A percentile compares a stretch with the other conserved stretches of the same genome.
phyloP scores from a whole-genome alignment of 164 flowering plant species.

The Aristolochia contorta region DNA sequence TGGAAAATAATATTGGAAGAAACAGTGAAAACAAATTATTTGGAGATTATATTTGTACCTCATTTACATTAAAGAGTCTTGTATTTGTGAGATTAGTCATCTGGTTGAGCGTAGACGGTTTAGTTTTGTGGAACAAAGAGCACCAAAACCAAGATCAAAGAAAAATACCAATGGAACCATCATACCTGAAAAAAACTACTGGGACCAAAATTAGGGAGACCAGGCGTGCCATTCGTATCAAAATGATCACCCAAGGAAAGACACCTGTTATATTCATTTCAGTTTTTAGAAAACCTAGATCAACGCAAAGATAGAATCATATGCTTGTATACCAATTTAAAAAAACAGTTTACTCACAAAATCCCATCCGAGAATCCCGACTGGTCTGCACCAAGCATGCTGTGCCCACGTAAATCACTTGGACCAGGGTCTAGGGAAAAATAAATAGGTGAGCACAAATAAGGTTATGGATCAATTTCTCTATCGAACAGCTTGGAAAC shows the following conservation, averaged over 20 bases:
- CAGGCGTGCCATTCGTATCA: constrained; percentile 8
- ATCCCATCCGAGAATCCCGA: constrained; percentile 12
- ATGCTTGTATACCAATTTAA: neutral
- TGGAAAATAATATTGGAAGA: no score
- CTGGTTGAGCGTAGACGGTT: neutral
- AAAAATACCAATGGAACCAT: neutral
- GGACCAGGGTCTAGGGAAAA: constrained; percentile 6
- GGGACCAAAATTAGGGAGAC: constrained; percentile 6
- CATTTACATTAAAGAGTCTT: constrained; percentile 7
- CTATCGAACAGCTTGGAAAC: neutral
- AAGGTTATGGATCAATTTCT: no score
- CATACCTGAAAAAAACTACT: constrained; percentile 10
- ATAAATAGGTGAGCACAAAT: neutral
- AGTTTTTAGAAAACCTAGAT: neutral
- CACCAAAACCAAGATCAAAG: constrained; percentile 1
- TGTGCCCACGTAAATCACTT: constrained; percentile 9
- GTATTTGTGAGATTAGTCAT: constrained; percentile 6
- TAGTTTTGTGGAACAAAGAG: neutral
- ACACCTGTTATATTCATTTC: neutral
- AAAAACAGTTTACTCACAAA: constrained; percentile 5
- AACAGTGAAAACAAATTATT: no score
- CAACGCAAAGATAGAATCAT: neutral
- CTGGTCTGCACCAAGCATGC: constrained; percentile 8
- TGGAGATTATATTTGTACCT: neutral
- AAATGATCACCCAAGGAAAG: constrained; percentile 12